Evolutionary conservation across 495 filamentous ascomycete species (phyloP).

Genomic region (Penicillium canescens): DNA sequence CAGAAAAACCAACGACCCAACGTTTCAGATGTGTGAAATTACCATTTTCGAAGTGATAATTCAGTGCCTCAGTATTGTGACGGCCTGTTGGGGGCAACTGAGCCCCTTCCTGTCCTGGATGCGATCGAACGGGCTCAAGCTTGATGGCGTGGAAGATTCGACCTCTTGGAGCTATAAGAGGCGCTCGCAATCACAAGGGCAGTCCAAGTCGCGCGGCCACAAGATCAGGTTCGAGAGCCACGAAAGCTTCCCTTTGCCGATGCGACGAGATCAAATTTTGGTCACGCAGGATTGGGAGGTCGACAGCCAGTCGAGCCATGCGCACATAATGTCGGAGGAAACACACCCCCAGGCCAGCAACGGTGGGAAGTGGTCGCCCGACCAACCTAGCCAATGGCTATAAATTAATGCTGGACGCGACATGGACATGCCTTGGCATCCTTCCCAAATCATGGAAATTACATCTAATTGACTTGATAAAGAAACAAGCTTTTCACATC

Average conservation of each 20-base stretch:
- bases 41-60: constrained; percentile 14
- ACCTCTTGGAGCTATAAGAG: constrained; percentile 12
- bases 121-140: constrained; percentile 22
- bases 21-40: constrained; percentile 7
- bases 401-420: not conserved
- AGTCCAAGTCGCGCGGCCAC: constrained; percentile 3
- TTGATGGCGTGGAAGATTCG: constrained; percentile 20
- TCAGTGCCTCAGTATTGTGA: constrained; percentile 24
- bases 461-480: not conserved
- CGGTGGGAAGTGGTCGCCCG: not conserved
- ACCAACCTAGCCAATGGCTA: not conserved
- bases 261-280: constrained; percentile 11
- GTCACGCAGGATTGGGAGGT: constrained; percentile 25
- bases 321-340: constrained; percentile 17
- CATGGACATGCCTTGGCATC: not conserved
- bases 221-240: not conserved
- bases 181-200: constrained; percentile 12
- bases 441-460: not conserved
- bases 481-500: not conserved
- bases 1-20: constrained; percentile 17
- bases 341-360: constrained; percentile 3
- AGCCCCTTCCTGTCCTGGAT: constrained; percentile 24
- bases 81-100: constrained; percentile 24
- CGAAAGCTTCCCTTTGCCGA: not conserved
- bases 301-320: constrained; percentile 22